A percentile compares a stretch with the other conserved stretches of the same genome.
Conservation (phyloP, 352 stramenopile genomes). For the Sclerospora graminicola region DNA sequence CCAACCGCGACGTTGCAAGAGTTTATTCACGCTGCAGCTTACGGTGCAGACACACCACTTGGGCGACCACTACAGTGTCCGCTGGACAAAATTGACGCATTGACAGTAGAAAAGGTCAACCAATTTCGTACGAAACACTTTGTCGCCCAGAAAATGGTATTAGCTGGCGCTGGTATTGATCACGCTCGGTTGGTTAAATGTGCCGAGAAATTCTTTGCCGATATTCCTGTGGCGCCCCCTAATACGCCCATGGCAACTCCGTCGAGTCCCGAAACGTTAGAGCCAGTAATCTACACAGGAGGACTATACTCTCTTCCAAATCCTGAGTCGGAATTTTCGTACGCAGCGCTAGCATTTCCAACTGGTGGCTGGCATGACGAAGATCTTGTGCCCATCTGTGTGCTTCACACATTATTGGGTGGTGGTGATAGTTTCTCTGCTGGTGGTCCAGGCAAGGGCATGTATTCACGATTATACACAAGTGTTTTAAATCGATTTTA, state of each 20-base stretch:
- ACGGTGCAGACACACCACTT: slow-evolving; percentile 55
- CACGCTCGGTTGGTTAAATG: slow-evolving; percentile 90
- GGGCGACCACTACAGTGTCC: slow-evolving; percentile 75
- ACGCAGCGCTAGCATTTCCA: slow-evolving; percentile 93
- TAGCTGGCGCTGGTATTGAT: slow-evolving; percentile 90
- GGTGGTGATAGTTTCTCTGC: slow-evolving; percentile 98
- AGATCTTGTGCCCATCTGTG: slow-evolving; percentile 93
- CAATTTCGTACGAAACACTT: slow-evolving; percentile 71
- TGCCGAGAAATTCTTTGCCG: slow-evolving; percentile 85
- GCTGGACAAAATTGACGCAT: slow-evolving; percentile 62
- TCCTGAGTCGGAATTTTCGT: slow-evolving; percentile 69
- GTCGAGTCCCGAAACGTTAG: slow-evolving; percentile 27
- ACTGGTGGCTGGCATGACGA: slow-evolving; percentile 94
- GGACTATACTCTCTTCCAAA: slow-evolving; percentile 59
- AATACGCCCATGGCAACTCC: slow-evolving; percentile 11
- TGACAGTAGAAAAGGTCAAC: slow-evolving; percentile 65
- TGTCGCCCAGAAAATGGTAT: slow-evolving; percentile 85
- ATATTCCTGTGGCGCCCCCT: slow-evolving; percentile 23
- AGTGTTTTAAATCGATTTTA: slow-evolving; percentile 95
- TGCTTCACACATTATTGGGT: slow-evolving; percentile 96
- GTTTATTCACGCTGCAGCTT: slow-evolving; percentile 84
- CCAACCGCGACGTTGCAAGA: slow-evolving; percentile 72
- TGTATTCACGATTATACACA: slow-evolving; percentile 99
- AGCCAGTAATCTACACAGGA: slow-evolving; percentile 53
- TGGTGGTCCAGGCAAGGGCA: slow-evolving; percentile 98